Evolutionary conservation across 257 asterid genomes (phyloP).

Genomic region (Paulownia fortunei): DNA sequence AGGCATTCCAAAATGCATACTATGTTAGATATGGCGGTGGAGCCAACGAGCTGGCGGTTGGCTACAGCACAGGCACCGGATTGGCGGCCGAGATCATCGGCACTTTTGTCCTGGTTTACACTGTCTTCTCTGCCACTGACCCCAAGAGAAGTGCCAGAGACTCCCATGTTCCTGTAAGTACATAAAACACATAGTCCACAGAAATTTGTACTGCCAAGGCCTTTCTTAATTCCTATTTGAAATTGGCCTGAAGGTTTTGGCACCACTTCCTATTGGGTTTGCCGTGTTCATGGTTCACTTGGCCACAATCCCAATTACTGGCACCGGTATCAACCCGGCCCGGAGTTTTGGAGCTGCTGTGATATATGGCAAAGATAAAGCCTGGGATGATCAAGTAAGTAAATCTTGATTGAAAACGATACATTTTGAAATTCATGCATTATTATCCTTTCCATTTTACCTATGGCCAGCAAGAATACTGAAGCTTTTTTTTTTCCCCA

Average conservation of each 20-base stretch:
- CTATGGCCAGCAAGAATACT: too few species aligned
- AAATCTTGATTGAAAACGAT: too few species aligned
- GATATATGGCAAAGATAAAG: conserved; percentile 39
- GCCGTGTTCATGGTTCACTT: conserved; percentile 57
- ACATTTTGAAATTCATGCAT: too few species aligned
- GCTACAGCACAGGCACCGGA: conserved; percentile 50
- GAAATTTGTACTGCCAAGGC: too few species aligned
- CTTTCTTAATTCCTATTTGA: not conserved
- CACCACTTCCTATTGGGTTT: conserved; percentile 56
- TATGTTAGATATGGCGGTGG: conserved; percentile 51
- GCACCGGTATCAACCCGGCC: conserved; percentile 55
- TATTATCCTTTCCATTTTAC: too few species aligned
- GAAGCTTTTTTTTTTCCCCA: not conserved
- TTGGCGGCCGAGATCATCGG: conserved; percentile 60
- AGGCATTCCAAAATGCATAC: conserved; percentile 45
- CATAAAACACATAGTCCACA: too few species aligned
- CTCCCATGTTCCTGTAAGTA: conserved; percentile 56
- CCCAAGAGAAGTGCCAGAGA: conserved; percentile 64
- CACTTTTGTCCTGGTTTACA: conserved; percentile 57
- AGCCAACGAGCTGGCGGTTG: conserved; percentile 40
- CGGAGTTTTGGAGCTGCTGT: conserved; percentile 57
- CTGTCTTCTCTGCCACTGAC: conserved; percentile 60
- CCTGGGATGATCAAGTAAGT: conserved; percentile 51
- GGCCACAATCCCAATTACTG: conserved; percentile 53
- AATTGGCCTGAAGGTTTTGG: conserved; percentile 36